A percentile compares a stretch with the other conserved stretches of the same genome.
phyloP scores from a whole-genome alignment of 208 protist genomes.

The Tritrichomonas foetus region DNA sequence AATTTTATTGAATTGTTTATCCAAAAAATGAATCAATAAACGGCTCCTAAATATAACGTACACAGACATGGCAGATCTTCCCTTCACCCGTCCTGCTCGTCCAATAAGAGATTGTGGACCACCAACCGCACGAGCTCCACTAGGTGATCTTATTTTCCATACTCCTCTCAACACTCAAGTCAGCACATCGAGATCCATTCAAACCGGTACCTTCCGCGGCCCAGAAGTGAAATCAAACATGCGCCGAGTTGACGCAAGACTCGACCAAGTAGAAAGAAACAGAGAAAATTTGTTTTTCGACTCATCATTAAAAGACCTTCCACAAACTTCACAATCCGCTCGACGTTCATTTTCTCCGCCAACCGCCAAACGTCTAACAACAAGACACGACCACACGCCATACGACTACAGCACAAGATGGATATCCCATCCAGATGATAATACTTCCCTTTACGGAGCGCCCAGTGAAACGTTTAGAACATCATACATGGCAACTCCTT shows the following conservation, averaged over 20 bases:
- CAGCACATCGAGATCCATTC: not conserved
- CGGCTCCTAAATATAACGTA: too few species aligned
- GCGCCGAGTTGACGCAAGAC: not conserved
- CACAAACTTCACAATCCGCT: not conserved
- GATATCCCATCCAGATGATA: not conserved
- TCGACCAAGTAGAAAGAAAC: not conserved
- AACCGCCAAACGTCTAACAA: not conserved
- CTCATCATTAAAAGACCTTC: not conserved
- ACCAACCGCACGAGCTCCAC: not conserved
- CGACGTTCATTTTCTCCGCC: not conserved
- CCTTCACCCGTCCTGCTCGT: not conserved
- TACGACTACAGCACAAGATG: not conserved
- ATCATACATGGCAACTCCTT: too few species aligned
- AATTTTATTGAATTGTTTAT: too few species aligned
- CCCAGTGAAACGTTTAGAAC: too few species aligned
- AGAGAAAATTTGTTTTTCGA: not conserved
- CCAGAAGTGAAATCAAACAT: not conserved
- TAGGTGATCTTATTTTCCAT: not conserved
- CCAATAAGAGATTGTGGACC: not conserved
- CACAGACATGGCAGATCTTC: not conserved
- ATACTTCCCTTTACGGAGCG: not conserved
- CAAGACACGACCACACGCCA: not conserved
- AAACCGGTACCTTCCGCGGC: not conserved
- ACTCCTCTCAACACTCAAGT: not conserved
- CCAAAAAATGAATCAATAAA: too few species aligned